phyloP scores from a whole-genome alignment of 2,329 filamentous ascomycete genomes.

The Aspergillus quadrilineatus region DNA sequence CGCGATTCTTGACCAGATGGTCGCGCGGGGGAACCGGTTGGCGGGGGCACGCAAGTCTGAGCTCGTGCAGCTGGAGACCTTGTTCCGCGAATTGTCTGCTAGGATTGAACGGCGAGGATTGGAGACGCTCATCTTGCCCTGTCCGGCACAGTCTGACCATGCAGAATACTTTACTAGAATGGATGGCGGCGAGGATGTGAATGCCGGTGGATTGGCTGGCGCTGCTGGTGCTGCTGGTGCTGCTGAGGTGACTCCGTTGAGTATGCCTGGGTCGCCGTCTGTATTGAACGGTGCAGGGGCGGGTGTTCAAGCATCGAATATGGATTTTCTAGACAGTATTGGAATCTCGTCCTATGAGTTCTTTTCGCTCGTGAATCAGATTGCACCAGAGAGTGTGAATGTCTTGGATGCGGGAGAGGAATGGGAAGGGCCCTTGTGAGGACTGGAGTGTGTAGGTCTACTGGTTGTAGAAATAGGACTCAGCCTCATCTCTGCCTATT shows the following conservation, averaged over 20 bases:
- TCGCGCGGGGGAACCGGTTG: constrained; percentile 34
- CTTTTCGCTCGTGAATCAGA: constrained; percentile 39
- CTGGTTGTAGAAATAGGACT: too few relatives aligned
- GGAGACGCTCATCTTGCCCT: constrained; percentile 24
- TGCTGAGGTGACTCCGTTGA: background rate
- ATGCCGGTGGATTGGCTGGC: background rate
- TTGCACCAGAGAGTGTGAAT: constrained; percentile 21
- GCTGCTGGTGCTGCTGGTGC: background rate
- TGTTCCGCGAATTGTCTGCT: constrained; percentile 30
- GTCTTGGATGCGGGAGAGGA: constrained; percentile 12
- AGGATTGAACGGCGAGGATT: constrained; percentile 29
- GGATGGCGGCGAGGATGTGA: background rate
- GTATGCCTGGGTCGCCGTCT: background rate
- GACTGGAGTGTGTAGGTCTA: too few relatives aligned
- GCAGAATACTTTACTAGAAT: background rate
- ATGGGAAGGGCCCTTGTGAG: background rate
- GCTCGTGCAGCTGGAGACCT: constrained; percentile 25
- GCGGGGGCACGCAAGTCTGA: constrained; percentile 33
- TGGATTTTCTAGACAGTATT: constrained; percentile 38
- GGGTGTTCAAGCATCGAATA: background rate
- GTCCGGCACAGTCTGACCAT: background rate
- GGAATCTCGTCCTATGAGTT: constrained; percentile 45
- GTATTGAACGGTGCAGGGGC: background rate
- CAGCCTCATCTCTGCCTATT: too few relatives aligned
- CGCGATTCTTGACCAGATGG: constrained; percentile 37